These are phyloP conservation scores for Hygrophorus pudorinus DNA, from an alignment of 768 basidiomycete species.

Conservation along the genomic window DNA sequence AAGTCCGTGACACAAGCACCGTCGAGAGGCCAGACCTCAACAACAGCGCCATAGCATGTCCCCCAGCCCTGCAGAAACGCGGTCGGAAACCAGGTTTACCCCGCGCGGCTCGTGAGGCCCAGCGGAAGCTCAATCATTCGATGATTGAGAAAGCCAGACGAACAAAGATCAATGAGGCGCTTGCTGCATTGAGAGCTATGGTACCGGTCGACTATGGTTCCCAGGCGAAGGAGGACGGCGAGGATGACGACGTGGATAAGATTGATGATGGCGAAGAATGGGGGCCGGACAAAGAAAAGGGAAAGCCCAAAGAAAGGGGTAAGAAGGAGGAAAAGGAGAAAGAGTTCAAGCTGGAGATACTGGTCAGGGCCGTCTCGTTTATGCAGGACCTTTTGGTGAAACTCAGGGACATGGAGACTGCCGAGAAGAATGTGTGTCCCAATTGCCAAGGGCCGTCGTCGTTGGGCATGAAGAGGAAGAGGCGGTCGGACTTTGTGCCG, in stretches of 20 bases:
- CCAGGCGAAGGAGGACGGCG: constrained; percentile 10
- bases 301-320: constrained; percentile 24
- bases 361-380: constrained; percentile 73
- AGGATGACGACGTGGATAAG: constrained; percentile 28
- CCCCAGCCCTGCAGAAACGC: constrained; percentile 34
- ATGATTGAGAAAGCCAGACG: constrained; percentile 90
- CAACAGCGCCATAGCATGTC: constrained; percentile 8
- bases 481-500: neutral
- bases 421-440: constrained; percentile 4
- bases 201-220: constrained; percentile 53
- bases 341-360: constrained; percentile 89
- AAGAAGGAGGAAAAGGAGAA: constrained; percentile 54
- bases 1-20: constrained; percentile 3
- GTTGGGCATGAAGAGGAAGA: neutral
- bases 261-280: too few species aligned
- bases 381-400: constrained; percentile 59
- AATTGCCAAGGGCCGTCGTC: neutral
- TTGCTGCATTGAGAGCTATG: constrained; percentile 65
- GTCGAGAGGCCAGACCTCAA: constrained; percentile 10
- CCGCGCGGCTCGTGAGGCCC: constrained; percentile 71
- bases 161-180: constrained; percentile 92
- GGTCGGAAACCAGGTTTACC: constrained; percentile 69
- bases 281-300: constrained; percentile 9
- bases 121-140: constrained; percentile 88
- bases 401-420: constrained; percentile 32